Evolutionary conservation across 805 yeast genomes (phyloP).

Genomic region (Cyberlindnera bimundalis): DNA sequence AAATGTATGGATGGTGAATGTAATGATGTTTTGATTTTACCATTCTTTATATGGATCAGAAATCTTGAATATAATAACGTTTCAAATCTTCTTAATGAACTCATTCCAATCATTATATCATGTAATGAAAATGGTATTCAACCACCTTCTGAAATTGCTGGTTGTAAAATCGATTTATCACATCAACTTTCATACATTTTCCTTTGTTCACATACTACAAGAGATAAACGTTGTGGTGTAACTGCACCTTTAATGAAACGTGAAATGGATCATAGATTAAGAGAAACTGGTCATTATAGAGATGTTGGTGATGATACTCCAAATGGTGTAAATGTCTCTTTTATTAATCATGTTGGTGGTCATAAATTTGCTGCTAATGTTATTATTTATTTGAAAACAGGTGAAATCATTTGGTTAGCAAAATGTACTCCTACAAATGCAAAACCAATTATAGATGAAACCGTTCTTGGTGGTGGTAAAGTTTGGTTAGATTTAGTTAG

Average conservation of each 20-base stretch:
- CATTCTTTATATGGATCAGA: slow-evolving; percentile 69
- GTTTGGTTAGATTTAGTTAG: slow-evolving; percentile 73
- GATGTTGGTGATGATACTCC: slow-evolving; percentile 74
- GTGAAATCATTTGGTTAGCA: slow-evolving; percentile 86
- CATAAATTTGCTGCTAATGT: slow-evolving; percentile 94
- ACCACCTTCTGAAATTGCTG: slow-evolving; percentile 22
- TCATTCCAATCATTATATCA: slow-evolving; percentile 41
- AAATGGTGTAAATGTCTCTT: slow-evolving; percentile 69
- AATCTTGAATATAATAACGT: slow-evolving; percentile 45
- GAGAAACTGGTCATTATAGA: slow-evolving; percentile 69
- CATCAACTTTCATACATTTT: slow-evolving; percentile 50
- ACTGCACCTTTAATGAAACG: slow-evolving; percentile 89
- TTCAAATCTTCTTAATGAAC: slow-evolving; percentile 37
- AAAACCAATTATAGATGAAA: slow-evolving; percentile 69
- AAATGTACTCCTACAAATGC: slow-evolving; percentile 77
- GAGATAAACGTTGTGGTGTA: slow-evolving; percentile 91
- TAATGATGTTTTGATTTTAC: slow-evolving; percentile 65
- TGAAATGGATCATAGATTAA: slow-evolving; percentile 67
- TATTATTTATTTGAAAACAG: slow-evolving; percentile 64
- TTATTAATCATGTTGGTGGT: slow-evolving; percentile 89
- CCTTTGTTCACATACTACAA: slow-evolving; percentile 83
- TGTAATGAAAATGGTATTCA: slow-evolving; percentile 19
- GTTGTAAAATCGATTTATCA: slow-evolving; percentile 35
- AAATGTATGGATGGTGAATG: slow-evolving; percentile 40
- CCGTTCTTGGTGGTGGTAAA: slow-evolving; percentile 59